These are phyloP conservation scores for Debaryomyces sp. DNA, from an alignment of 1,139 yeast species.

Conservation along the genomic window DNA sequence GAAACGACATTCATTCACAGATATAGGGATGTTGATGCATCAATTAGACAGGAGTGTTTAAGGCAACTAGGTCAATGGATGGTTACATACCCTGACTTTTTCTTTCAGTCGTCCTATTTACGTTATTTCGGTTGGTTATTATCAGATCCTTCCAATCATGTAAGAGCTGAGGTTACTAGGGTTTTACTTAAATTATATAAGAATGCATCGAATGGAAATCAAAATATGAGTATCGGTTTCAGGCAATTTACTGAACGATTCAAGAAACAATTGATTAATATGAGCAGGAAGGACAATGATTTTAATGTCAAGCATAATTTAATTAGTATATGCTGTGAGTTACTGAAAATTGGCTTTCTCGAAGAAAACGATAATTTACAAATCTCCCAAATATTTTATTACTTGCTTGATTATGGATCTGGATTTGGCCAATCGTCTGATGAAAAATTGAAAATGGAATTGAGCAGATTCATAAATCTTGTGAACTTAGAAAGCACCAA, in stretches of 20 bases:
- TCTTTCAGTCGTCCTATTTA: slow-evolving; percentile 68
- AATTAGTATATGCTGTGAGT: slow-evolving; percentile 55
- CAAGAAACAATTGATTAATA: slow-evolving; percentile 64
- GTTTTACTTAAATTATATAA: slow-evolving; percentile 56
- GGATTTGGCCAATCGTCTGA: slow-evolving; percentile 20
- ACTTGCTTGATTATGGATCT: slow-evolving; percentile 33
- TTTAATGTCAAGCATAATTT: slow-evolving; percentile 54
- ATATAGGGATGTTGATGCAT: slow-evolving; percentile 78
- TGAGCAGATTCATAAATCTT: slow-evolving; percentile 32
- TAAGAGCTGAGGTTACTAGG: slow-evolving; percentile 66
- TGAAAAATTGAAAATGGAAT: slow-evolving; percentile 37
- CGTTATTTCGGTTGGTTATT: slow-evolving; percentile 84
- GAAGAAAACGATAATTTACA: slow-evolving; percentile 54
- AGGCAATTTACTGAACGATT: slow-evolving; percentile 76
- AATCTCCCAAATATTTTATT: slow-evolving; percentile 47
- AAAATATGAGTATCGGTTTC: slow-evolving; percentile 44
- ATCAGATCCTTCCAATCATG: slow-evolving; percentile 65
- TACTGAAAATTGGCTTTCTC: slow-evolving; percentile 62
- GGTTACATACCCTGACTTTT: slow-evolving; percentile 66
- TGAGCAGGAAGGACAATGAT: slow-evolving; percentile 42
- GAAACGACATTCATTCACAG: slow-evolving; percentile 73
- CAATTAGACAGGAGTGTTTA: slow-evolving; percentile 71
- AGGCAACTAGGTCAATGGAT: slow-evolving; percentile 68
- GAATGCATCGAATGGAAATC: slow-evolving; percentile 18
- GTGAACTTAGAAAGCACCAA: slow-evolving; percentile 21